A percentile compares a stretch with the other conserved stretches of the same genome.
phyloP scores from a whole-genome alignment of 768 basidiomycete species.

The Lenzites betulinus region DNA sequence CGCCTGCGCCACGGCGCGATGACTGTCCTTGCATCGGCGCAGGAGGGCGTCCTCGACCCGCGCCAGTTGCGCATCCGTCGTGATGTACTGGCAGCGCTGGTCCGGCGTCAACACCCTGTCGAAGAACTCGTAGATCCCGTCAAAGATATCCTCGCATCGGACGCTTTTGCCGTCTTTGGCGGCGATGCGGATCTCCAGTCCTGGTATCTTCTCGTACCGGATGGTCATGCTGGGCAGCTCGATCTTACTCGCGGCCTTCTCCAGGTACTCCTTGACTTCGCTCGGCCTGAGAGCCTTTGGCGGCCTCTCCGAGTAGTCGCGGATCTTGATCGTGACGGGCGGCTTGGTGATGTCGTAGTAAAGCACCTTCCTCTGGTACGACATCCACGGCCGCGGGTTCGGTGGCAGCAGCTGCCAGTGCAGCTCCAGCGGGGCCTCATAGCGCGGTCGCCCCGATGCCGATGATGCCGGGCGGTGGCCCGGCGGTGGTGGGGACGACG shows the following conservation, averaged over 20 bases:
- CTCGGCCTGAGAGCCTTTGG: neutral
- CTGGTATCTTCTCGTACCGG: slow-evolving; percentile 12
- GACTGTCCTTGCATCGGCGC: slow-evolving; percentile 16
- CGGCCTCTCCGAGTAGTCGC: slow-evolving; percentile 10
- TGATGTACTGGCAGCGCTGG: slow-evolving; percentile 14
- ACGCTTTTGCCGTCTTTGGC: slow-evolving; percentile 18
- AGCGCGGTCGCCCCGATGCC: neutral
- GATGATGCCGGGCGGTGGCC: neutral
- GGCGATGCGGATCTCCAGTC: slow-evolving; percentile 18
- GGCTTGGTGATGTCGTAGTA: slow-evolving; percentile 20
- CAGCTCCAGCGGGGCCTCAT: neutral
- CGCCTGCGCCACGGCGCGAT: slow-evolving; percentile 7
- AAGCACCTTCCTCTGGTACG: slow-evolving; percentile 2
- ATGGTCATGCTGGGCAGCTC: slow-evolving; percentile 22
- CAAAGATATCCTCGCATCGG: slow-evolving; percentile 20
- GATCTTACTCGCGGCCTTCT: slow-evolving; percentile 11
- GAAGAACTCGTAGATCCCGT: slow-evolving; percentile 24
- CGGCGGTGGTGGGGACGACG: neutral
- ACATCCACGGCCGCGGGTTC: neutral
- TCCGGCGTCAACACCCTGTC: slow-evolving; percentile 10
- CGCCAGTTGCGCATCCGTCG: neutral
- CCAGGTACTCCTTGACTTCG: neutral
- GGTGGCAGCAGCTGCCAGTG: slow-evolving; percentile 28
- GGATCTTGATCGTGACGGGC: slow-evolving; percentile 7
- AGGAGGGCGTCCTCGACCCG: slow-evolving; percentile 18